Conservation (phyloP, 129 eudicot species). For the Chrysanthemum lavandulifolium region DNA sequence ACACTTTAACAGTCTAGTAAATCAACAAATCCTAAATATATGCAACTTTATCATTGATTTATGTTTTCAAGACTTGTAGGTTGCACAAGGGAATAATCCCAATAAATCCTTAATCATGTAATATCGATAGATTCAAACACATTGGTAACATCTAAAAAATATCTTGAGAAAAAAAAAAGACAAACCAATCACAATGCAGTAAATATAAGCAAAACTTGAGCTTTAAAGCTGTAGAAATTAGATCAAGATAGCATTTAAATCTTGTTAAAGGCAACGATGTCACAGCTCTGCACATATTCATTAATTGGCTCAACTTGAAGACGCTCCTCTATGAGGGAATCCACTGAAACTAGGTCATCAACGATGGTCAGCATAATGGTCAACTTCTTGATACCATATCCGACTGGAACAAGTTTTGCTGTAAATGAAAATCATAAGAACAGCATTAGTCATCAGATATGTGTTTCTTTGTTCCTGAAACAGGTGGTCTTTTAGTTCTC, state of each 20-base stretch:
- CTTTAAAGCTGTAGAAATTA: background rate
- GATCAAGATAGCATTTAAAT: constrained; percentile 41
- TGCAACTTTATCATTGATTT: too few species aligned
- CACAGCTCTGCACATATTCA: constrained; percentile 94
- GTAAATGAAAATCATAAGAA: constrained; percentile 18
- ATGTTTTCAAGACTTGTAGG: background rate
- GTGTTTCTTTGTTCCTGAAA: background rate
- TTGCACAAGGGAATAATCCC: background rate
- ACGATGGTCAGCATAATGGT: constrained; percentile 89
- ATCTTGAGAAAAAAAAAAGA: background rate
- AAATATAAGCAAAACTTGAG: constrained; percentile 29
- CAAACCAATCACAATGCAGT: background rate
- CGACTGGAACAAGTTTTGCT: constrained; percentile 96
- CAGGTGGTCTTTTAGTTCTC: too few species aligned
- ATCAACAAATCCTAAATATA: too few species aligned
- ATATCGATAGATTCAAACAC: constrained; percentile 19
- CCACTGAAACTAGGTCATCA: constrained; percentile 94
- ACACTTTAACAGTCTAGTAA: too few species aligned
- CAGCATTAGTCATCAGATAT: background rate
- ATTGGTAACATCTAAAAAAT: constrained; percentile 19
- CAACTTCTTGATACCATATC: constrained; percentile 94
- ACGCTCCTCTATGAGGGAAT: constrained; percentile 71
- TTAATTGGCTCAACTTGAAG: constrained; percentile 83
- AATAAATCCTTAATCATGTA: constrained; percentile 6
- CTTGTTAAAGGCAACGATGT: constrained; percentile 97